Base-by-base conservation (phyloP, 78 protist species). In the Capsaspora owczarzaki region DNA sequence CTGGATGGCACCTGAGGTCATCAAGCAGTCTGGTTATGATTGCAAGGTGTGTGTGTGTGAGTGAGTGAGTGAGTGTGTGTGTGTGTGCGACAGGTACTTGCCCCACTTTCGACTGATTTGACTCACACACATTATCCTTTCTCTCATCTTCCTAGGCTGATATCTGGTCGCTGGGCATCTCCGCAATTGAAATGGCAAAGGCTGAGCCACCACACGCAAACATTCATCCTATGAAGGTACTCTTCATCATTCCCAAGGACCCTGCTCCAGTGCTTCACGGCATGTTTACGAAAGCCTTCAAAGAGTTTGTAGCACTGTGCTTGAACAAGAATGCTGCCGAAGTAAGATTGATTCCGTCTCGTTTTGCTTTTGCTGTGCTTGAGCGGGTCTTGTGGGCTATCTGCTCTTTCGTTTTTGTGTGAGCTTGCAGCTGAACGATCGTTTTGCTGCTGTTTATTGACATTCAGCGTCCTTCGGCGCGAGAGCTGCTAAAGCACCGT, bases 1-100 rank as follows among this genome's bases (percentile, higher is more conserved):
- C 84, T 96, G 96, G 96, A 94, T 94, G 98, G 98, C 98, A 1
- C 98, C 98, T n/a, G 99, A 93, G 74, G 97, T 97, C 56, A 5
- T 61, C 37, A 27, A 23, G 12, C 35, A 27, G 12, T 61, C 38
- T 61, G 37, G 8, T 10, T 16, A 6, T 25, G 16, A 20, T 61
- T 61, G 0, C 49, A 8, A 8, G 3, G 37, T 66, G 42, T 44
- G 27, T 71, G 77, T 44, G 56, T 44, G 77, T 71, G 68, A 42
- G 78, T 72, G 35, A 43, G 35, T 72, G 49, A 43, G 33, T 40
- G n/a, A 42, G 16, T 72, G 56, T 27, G 35, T 72, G 42, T 69
- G 44, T 27, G 35, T 27, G 68, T 27, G 10, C 20, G 68, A 23
- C n/a, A n/a, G n/a, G n/a, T n/a, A 49, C 56, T 49, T 16, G 10